Evolutionary conservation across 1,139 yeast genomes (phyloP), one percentile per base, ranked within the genome.

Genomic region (Blastobotrys petasosporus): DNA sequence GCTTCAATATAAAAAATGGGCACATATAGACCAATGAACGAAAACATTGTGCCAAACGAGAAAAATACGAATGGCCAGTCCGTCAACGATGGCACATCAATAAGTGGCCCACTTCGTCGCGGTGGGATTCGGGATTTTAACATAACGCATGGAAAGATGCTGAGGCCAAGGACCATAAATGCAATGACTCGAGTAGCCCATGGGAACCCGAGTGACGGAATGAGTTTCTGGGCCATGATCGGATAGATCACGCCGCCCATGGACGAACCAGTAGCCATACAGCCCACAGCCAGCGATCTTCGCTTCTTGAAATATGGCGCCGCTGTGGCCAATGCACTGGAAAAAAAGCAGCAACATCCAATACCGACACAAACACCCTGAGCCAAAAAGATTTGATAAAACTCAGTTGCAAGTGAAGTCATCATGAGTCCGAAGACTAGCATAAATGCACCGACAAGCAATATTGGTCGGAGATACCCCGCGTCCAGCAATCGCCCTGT

Each of bases 401-500:
- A 72, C 17, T 67, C 60, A 0, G 65, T 66, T 53, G 79, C 69
- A 46, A 74, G 70, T 1, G 81, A 80, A 9, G 79, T 68, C 37
- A 75, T 69, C 58, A 80, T 64, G 43, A 80, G 61, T 1, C 85
- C 85, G 12, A 67, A 69, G 25, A 56, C 36, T 13, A 52, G 73
- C 36, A 67, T 59, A 38, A 68, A 58, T 2, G 81, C 71, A 0
- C 88, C 88, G 41, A 66, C 67, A 28, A 65, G 59, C 15, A 63
- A 48, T 39, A 63, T 48, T 3, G 41, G 37, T 38, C 56, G 55
- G 41, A 58, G 51, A 45, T 58, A 61, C n/a, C 66, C 68, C 28
- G 52, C 52, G 54, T 82, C 90, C 57, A 80, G 77, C 10, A 80
- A 54, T 1, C 79, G 77, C 0, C 90, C 92, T 42, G 75, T 71